Evolutionary conservation across 1,139 yeast genomes (phyloP), one percentile per base, ranked within the genome.

Genomic region (Pichia sp.): DNA sequence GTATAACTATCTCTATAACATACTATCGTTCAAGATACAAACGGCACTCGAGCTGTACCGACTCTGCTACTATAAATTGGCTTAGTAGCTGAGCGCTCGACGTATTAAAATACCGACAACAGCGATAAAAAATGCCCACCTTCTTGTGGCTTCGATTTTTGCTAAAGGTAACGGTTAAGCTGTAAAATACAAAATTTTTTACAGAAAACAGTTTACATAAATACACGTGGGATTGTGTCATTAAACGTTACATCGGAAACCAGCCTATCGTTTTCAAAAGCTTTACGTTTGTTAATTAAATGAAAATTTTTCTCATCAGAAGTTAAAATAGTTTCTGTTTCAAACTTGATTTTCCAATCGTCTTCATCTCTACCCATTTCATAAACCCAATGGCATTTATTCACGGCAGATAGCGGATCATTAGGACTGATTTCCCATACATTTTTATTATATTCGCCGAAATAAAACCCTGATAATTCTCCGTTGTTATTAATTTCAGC

Each of bases 301-400:
- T 38, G 31, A 18, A 47, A 47, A 18, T 54, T 55, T 1, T 52
- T 51, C 5, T 40, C 40, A 36, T 64, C 68, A 2, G 62, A 43
- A 14, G 49, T 54, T 53, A 66, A 43, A 2, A 47, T 42, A 4
- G 68, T 58, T 18, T 45, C 46, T n/a, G 61, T 53, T 33, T 56
- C 59, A 22, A 65, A 30, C 37, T 54, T 62, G 32, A 61, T 57
- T 13, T 56, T 50, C 70, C 70, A 66, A 37, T 57, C 56, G 41
- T 53, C 57, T 23, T 46, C 48, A 4, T 53, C 61, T 49, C 69
- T 59, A 5, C 68, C 68, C 56, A 64, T 57, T 16, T 55, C 59
- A 45, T 64, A 56, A n/a, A 61, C 61, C 69, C 68, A 66, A 15
- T 48, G 53, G 48, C 66, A 62, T 44, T 59, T 56, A 41, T 60